These are phyloP conservation scores for Syzygium malaccense DNA, from an alignment of 441 rosid species.

Conservation along the genomic window DNA sequence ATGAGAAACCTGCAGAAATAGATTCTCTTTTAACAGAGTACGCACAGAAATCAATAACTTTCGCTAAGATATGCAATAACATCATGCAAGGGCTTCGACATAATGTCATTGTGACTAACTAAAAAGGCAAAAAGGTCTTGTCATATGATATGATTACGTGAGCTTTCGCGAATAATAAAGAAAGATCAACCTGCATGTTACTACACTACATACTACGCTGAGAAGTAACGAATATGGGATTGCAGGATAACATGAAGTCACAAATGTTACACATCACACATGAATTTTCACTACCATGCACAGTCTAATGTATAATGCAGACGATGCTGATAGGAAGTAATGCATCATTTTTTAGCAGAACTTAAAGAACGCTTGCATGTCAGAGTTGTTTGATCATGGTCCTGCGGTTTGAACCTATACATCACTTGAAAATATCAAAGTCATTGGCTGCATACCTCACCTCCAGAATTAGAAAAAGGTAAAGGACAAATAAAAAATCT, in stretches of 20 bases:
- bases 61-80: neutral
- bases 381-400: neutral
- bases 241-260: neutral
- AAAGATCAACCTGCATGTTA: neutral
- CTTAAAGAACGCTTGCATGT: neutral
- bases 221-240: neutral
- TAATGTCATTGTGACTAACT: neutral
- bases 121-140: neutral
- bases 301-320: neutral
- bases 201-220: neutral
- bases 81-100: neutral
- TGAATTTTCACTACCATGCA: neutral
- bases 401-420: neutral
- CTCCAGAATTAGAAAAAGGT: neutral
- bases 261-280: neutral
- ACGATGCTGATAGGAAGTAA: neutral
- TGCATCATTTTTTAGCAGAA: neutral
- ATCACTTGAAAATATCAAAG: neutral
- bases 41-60: neutral
- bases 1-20: neutral
- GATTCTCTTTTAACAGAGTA: neutral
- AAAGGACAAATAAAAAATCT: neutral
- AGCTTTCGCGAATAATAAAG: neutral
- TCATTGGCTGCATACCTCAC: neutral
- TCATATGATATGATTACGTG: neutral